phyloP scores from a whole-genome alignment of 116 monocot genomes.

The Trichopus zeylanicus region DNA sequence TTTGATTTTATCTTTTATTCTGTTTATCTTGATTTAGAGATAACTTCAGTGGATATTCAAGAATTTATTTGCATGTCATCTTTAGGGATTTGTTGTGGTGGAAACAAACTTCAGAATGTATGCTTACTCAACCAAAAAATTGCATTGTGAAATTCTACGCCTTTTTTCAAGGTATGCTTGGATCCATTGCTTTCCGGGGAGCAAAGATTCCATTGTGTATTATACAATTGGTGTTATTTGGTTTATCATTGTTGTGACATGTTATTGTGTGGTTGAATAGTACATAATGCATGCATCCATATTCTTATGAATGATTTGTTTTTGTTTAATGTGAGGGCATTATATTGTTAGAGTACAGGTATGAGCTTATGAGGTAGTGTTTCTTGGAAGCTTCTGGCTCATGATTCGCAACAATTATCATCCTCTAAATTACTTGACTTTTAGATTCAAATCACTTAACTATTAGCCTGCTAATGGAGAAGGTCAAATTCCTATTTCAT shows the following conservation, averaged over 20 bases:
- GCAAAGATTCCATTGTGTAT: not conserved
- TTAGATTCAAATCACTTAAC: not conserved
- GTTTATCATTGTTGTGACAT: too few species aligned
- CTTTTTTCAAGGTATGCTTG: constrained; percentile 74
- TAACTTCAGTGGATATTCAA: not conserved
- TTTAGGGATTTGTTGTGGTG: constrained; percentile 90
- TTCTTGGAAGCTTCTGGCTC: too few species aligned
- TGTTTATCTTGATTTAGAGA: not conserved
- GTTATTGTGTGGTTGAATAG: too few species aligned
- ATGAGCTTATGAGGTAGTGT: too few species aligned
- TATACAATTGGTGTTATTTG: too few species aligned
- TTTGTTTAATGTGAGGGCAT: too few species aligned
- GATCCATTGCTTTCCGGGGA: not conserved
- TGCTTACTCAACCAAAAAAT: constrained; percentile 90
- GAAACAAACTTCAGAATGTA: constrained; percentile 96
- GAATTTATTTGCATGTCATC: not conserved
- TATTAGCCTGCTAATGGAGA: too few species aligned
- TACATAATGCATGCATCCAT: too few species aligned
- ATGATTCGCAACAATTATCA: not conserved
- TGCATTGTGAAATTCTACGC: constrained; percentile 91
- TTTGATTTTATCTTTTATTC: not conserved
- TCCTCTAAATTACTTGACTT: not conserved
- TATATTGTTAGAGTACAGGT: too few species aligned
- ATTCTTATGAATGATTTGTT: too few species aligned
- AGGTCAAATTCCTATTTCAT: not conserved